Conservation (phyloP, 1,139 yeast species). For the Pichia kudriavzevii region DNA sequence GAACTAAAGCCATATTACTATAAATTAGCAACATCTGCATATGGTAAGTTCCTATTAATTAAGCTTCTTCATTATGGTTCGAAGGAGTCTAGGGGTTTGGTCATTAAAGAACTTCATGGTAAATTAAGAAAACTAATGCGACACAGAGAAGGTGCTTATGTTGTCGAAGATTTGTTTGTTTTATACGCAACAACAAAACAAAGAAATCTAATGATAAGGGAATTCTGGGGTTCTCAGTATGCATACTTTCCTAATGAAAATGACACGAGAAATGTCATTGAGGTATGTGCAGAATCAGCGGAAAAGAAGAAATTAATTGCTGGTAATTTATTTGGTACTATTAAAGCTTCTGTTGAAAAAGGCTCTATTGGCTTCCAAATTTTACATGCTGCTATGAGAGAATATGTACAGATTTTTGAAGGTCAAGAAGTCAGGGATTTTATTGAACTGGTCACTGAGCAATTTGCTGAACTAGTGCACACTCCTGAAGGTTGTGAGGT, state of each 20-base stretch:
- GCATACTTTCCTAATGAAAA: conserved; percentile 69
- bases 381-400: conserved; percentile 93
- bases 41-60: conserved; percentile 85
- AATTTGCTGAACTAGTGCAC: conserved; percentile 90
- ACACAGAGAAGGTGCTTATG: conserved; percentile 98
- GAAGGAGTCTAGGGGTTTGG: conserved; percentile 64
- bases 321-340: conserved; percentile 72
- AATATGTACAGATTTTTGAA: conserved; percentile 66
- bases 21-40: conserved; percentile 81
- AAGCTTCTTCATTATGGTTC: conserved; percentile 90
- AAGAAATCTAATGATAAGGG: conserved; percentile 84
- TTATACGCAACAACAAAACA: conserved; percentile 81
- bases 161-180: conserved; percentile 86
- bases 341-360: conserved; percentile 85
- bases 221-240: conserved; percentile 95
- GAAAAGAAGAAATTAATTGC: conserved; percentile 78
- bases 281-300: conserved; percentile 60
- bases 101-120: conserved; percentile 83
- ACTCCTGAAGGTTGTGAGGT: conserved; percentile 92
- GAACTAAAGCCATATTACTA: conserved; percentile 73
- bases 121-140: conserved; percentile 86
- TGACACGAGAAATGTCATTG: conserved; percentile 58
- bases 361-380: conserved; percentile 96
- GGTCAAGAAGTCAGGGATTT: conserved; percentile 72
- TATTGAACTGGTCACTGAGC: conserved; percentile 77